Evolutionary conservation across 1,139 yeast genomes (phyloP), one percentile per base, ranked within the genome.

Genomic region (Lodderomyces pseudojiufengensis): DNA sequence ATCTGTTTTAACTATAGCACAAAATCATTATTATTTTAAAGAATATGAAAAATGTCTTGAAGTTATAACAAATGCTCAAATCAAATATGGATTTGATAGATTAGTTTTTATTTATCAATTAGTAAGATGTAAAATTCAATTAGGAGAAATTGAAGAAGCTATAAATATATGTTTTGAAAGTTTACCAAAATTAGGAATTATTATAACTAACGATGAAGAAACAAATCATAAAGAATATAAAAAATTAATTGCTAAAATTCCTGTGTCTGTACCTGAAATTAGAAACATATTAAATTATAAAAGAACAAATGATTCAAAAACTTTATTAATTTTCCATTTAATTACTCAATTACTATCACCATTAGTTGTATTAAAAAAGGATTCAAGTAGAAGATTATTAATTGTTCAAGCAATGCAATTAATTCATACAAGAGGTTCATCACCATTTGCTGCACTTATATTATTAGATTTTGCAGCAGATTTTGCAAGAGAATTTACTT

Each of bases 181-280:
- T 3, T 46, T 71, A 24, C 45, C 55, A 11, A 47, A 48, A 7
- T 46, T 67, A 20, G 66, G 62, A 1, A 46, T 69, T 16, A 58
- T 57, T 10, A 50, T 63, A 2, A 44, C 53, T 4, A 33, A 33
- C 18, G 41, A 39, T 28, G 39, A 37, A 11, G 56, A 61, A 25
- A 44, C 47, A 10, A 46, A 44, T 2, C 43, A 41, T 14, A 43
- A 39, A 10, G 52, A 57, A 26, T 48, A 54, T 10, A 48, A 51
- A 4, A 52, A 48, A 18, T 47, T 65, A 24, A 42, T 50, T 13
- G 54, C 55, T 6, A 56, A 59, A 33, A 53, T 71, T 5, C 78
- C 78, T 0, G 46, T 64, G 3, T 63, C 77, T 1, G 56, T 68
- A 2, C 51, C 62, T 2, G 78, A 73, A 33, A 68, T 75, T 11